Evolutionary conservation across 1,139 yeast genomes (phyloP), one percentile per base, ranked within the genome.

Genomic region (Suhomyces maxii): DNA sequence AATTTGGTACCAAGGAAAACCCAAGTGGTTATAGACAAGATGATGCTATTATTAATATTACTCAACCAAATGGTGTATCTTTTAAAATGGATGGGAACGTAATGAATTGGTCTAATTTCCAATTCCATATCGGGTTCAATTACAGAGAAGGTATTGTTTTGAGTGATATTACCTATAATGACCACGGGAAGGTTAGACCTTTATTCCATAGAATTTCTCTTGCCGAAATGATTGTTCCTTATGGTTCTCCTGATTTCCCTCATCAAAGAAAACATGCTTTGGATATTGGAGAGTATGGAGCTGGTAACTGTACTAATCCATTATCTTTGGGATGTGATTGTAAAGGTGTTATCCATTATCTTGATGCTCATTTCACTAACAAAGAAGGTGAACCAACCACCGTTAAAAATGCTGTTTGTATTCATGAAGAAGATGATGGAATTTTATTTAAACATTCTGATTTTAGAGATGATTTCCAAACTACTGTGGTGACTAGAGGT

Each of bases 221-320:
- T 51, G 75, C 87, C 39, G 95, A 86, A 69, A 86, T 86, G 93
- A 84, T 86, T 67, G 95, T 86, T 49, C 95, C 95, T 31, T 86
- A 86, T 60, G 95, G 95, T 48, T 75, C 77, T 51, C 95, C 95
- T 46, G 85, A 82, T 54, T 83, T 79, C 68, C 91, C 90, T 43
- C 91, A 85, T 63, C 90, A 85, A 61, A 79, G 95, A 71, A 86
- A 86, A 65, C 95, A 86, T 58, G 95, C 95, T 39, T 81, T 86
- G 65, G 95, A 86, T 69, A 82, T 86, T 57, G 95, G 95, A 62
- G 95, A 86, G 67, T 86, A 86, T 64, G 95, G 95, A 69, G 91
- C 90, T 54, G 95, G 95, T 58, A 81, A 82, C 72, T 83, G 86
- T 82, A 83, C 95, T 43, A 86, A 86, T 67, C 88, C 91, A 36